Evolutionary conservation across 2,329 filamentous ascomycete genomes (phyloP).

Genomic region (Dactylellina parvicollis): DNA sequence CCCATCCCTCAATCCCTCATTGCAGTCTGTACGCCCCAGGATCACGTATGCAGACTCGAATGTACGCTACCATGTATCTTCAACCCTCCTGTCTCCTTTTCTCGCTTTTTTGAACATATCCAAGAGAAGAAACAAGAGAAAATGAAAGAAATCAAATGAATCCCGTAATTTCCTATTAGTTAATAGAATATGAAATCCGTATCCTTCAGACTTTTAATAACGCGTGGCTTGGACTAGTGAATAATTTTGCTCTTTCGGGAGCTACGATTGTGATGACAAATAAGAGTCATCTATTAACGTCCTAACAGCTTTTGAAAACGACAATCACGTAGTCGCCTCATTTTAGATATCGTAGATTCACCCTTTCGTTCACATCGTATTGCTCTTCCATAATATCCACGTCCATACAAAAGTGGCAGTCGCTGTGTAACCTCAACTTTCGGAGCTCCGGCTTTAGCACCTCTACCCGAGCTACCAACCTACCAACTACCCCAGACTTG

Average conservation of each 20-base stretch:
- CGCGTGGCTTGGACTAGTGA: too few relatives aligned
- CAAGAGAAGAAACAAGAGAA: conserved; percentile 10
- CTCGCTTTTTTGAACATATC: not conserved
- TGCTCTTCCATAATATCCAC: too few relatives aligned
- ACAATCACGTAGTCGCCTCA: too few relatives aligned
- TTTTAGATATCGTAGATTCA: too few relatives aligned
- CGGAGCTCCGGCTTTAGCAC: not conserved
- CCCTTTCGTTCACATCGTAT: too few relatives aligned
- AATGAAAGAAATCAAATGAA: conserved; percentile 23
- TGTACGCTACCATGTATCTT: conserved; percentile 4
- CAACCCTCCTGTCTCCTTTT: not conserved
- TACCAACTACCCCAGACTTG: not conserved
- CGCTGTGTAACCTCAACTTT: too few relatives aligned
- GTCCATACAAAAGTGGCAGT: too few relatives aligned
- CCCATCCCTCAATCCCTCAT: not conserved
- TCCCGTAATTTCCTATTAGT: not conserved
- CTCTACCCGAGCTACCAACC: conserved; percentile 3
- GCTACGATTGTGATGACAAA: too few relatives aligned
- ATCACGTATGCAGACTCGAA: not conserved
- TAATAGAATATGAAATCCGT: not conserved
- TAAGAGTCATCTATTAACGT: too few relatives aligned
- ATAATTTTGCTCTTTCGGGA: too few relatives aligned
- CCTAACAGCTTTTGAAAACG: too few relatives aligned
- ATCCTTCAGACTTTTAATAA: too few relatives aligned
- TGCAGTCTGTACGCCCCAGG: not conserved